A percentile compares a stretch with the other conserved stretches of the same genome.
These are phyloP conservation scores for Pseudisothecium myosuroides DNA, from an alignment of 225 moss, liverwort and hornwort genomes.

Conservation along the genomic window DNA sequence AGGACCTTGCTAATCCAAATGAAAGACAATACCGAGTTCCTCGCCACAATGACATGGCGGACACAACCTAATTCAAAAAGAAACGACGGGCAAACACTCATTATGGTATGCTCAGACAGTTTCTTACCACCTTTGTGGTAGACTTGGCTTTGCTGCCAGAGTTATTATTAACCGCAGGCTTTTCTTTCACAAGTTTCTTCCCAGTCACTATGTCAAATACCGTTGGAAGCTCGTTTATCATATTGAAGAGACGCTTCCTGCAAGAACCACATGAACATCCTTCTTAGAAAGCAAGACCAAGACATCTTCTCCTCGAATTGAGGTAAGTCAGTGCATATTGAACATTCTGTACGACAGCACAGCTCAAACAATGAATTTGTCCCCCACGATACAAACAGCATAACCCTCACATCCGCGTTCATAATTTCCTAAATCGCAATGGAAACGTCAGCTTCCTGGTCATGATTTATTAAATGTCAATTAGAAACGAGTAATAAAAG, in stretches of 20 bases:
- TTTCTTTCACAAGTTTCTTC: slow-evolving; percentile 56
- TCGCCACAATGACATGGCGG: background rate
- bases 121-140: slow-evolving; percentile 42
- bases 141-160: slow-evolving; percentile 45
- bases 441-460: background rate
- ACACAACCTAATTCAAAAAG: background rate
- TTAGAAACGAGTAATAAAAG: background rate
- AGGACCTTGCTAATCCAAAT: background rate
- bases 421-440: background rate
- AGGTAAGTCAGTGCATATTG: background rate
- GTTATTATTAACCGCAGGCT: slow-evolving; percentile 34
- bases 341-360: background rate
- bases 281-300: background rate
- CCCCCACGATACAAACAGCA: background rate
- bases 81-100: background rate
- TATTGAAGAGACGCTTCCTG: slow-evolving; percentile 60
- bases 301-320: background rate
- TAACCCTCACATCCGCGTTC: background rate
- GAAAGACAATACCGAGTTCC: background rate
- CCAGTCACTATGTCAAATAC: slow-evolving; percentile 59
- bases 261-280: background rate
- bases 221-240: slow-evolving; percentile 59
- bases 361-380: background rate
- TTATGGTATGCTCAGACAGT: background rate
- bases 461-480: background rate